phyloP scores from a whole-genome alignment of 1,139 yeast species.

The Chernovozyma aurita region DNA sequence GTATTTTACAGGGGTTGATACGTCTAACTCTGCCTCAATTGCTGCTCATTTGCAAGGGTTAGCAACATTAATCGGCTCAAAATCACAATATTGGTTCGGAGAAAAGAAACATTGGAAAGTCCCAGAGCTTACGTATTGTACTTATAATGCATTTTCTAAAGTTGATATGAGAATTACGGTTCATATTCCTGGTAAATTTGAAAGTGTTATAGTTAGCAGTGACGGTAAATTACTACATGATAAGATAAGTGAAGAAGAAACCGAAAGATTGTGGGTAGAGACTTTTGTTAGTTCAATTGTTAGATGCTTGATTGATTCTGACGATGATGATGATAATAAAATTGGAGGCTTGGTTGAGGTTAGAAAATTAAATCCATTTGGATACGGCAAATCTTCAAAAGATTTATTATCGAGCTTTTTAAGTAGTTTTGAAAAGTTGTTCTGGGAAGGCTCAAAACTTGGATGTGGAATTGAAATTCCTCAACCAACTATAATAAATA shows the following conservation, averaged over 20 bases:
- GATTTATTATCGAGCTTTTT: conserved; percentile 54
- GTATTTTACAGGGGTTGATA: conserved; percentile 55
- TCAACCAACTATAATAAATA: conserved; percentile 63
- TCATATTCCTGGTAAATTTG: conserved; percentile 60
- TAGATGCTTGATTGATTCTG: conserved; percentile 65
- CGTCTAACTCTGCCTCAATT: conserved; percentile 53
- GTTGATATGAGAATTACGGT: conserved; percentile 70
- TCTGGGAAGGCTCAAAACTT: conserved; percentile 60
- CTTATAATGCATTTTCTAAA: conserved; percentile 54
- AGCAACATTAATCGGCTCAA: conserved; percentile 62
- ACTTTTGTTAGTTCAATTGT: conserved; percentile 64
- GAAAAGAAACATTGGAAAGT: conserved; percentile 75
- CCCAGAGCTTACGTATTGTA: conserved; percentile 53
- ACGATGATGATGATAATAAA: conserved; percentile 54
- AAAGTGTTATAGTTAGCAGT: conserved; percentile 40
- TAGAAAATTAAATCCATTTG: conserved; percentile 54
- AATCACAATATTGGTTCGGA: conserved; percentile 55
- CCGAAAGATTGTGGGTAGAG: conserved; percentile 54
- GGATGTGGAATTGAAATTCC: conserved; percentile 71
- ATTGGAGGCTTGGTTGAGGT: conserved; percentile 51
- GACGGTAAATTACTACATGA: conserved; percentile 44
- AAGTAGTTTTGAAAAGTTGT: conserved; percentile 54
- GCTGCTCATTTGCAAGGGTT: conserved; percentile 75
- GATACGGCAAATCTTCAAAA: conserved; percentile 32
- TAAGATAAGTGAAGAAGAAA: conserved; percentile 29